Base-by-base conservation (phyloP, 1,284 basidiomycete genomes). In the Ustilago esculenta region DNA sequence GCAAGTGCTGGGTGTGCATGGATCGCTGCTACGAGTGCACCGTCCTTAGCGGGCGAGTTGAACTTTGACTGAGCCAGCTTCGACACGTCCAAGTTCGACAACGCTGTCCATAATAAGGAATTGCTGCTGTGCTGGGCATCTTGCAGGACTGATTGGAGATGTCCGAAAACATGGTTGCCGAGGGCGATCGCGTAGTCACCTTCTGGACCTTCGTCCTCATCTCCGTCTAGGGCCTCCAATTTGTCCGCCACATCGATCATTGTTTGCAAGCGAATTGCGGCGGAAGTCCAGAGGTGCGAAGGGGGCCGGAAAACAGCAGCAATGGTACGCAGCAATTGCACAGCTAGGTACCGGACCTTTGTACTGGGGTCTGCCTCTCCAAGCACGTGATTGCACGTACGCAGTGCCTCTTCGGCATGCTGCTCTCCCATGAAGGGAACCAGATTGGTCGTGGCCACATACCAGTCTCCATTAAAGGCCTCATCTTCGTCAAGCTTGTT, bases 11-110 rank as follows among this genome's bases (percentile, higher is more conserved):
- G 46, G 15, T 50, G 42, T 3, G 46, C 46, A 7, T 58, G 46
- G n/a, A 65, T 45, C 2, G 61, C 61, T 21, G 51, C 61, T 18
- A 58, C 61, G 27, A 65, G 23, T 21, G 61, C 61, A 15, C 50
- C 61, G 34, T 65, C 61, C 32, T 54, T 37, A 4, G 54, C 46
- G 5, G 45, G 27, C 17, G 44, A 18, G 7, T 15, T 29, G 27
- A 9, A 24, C 10, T 15, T 27, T 2, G 36, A 12, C 11, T 44
- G 20, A 33, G 46, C 39, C 0, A 64, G 35, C 15, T 25, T 9
- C 24, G 23, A 40, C 14, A 64, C 15, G n/a, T 56, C 30, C 2
- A 54, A 29, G 1, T 39, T 18, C 12, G 47, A 21, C 1, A 63
- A 4, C 17, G 5, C 18, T 14, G 39, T 14, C 5, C 34, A 32